phyloP scores from a whole-genome alignment of 2,329 filamentous ascomycete genomes.

The Byssothecium circinans region DNA sequence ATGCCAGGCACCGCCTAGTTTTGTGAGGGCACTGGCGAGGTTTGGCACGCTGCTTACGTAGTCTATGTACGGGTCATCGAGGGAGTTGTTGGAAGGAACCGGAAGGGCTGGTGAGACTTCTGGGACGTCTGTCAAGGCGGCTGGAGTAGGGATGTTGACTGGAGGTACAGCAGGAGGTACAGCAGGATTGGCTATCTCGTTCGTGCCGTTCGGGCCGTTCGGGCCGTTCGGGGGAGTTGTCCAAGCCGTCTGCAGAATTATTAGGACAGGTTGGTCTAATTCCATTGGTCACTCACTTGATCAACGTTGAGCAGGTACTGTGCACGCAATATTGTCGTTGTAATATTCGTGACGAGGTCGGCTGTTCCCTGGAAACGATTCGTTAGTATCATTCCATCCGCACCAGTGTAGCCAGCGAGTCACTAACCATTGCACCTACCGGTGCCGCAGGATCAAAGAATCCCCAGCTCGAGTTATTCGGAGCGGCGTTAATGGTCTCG shows the following conservation, averaged over 20 bases:
- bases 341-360: conserved; percentile 38
- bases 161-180: conserved; percentile 1
- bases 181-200: not conserved
- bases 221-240: conserved; percentile 5
- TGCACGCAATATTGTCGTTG: conserved; percentile 28
- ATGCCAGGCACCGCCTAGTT: conserved; percentile 37
- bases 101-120: conserved; percentile 18
- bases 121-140: conserved; percentile 2
- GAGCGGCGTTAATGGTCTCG: conserved; percentile 28
- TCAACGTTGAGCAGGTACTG: conserved; percentile 38
- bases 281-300: conserved; percentile 26
- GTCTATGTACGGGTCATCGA: conserved; percentile 28
- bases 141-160: not conserved
- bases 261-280: too few relatives aligned
- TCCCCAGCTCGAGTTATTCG: conserved; percentile 34
- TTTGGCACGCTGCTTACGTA: conserved; percentile 28
- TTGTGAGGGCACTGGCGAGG: conserved; percentile 22
- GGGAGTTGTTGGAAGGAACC: conserved; percentile 19
- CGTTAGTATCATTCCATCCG: not conserved
- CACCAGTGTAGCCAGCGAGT: not conserved
- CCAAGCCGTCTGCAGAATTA: conserved; percentile 9
- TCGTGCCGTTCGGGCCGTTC: too few relatives aligned
- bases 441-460: conserved; percentile 16
- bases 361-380: conserved; percentile 27
- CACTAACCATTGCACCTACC: conserved; percentile 15